A percentile compares a stretch with the other conserved stretches of the same genome.
These are phyloP conservation scores for Euphorbia tirucalli DNA, from an alignment of 345 rosid genomes.

Conservation along the genomic window DNA sequence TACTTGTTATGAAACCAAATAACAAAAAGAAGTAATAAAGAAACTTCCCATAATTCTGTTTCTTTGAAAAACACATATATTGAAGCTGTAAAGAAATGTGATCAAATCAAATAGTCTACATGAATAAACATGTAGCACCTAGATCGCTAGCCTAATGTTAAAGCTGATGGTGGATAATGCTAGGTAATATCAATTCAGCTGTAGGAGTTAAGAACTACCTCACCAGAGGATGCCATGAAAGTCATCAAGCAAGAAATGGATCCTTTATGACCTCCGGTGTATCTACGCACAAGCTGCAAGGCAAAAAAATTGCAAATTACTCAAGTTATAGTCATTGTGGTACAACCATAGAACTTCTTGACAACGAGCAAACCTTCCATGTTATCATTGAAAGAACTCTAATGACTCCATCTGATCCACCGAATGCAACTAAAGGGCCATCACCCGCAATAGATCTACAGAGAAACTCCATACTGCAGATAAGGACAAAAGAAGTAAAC, in stretches of 20 bases:
- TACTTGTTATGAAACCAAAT: neutral
- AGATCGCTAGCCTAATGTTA: neutral
- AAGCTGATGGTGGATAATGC: neutral
- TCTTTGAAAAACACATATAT: neutral
- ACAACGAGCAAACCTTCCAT: conserved; percentile 73
- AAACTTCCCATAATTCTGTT: neutral
- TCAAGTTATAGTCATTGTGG: conserved; percentile 15
- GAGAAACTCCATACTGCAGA: conserved; percentile 90
- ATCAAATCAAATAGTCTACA: neutral
- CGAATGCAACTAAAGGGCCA: conserved; percentile 97
- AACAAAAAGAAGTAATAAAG: neutral
- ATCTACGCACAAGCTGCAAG: conserved; percentile 88
- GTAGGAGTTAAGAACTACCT: conserved; percentile 44
- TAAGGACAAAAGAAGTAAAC: conserved; percentile 13
- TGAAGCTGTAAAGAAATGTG: too few relatives aligned
- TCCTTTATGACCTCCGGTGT: conserved; percentile 98
- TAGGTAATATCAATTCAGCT: neutral
- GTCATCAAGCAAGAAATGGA: conserved; percentile 92
- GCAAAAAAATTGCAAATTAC: conserved; percentile 18
- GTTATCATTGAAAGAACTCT: conserved; percentile 99
- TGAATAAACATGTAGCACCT: neutral
- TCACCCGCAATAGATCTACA: conserved; percentile 76
- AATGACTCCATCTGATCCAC: conserved; percentile 95
- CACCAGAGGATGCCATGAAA: conserved; percentile 96
- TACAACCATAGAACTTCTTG: conserved; percentile 14